Conservation (phyloP, 2,329 filamentous ascomycete species). For the Verticillium klebahnii region DNA sequence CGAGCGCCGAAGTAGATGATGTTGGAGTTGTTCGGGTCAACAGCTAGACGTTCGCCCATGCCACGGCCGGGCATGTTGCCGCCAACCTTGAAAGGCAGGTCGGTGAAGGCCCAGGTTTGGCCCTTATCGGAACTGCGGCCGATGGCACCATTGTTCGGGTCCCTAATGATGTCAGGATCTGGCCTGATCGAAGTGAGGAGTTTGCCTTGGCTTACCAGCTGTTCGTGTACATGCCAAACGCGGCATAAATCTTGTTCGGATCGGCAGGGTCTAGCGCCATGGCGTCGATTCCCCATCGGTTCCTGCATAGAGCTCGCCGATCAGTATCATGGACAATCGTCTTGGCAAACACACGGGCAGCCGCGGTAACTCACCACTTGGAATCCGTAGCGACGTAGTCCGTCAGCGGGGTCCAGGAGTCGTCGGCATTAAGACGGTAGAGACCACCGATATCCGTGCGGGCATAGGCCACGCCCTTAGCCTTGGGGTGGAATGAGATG, state of each 20-base stretch:
- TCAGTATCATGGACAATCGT: background rate
- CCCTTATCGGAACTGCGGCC: constrained; percentile 50
- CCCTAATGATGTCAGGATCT: constrained; percentile 21
- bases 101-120: constrained; percentile 42
- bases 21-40: constrained; percentile 52
- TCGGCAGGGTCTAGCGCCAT: constrained; percentile 51
- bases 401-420: constrained; percentile 50
- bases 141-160: constrained; percentile 51
- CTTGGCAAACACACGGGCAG: background rate
- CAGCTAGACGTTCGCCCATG: constrained; percentile 52
- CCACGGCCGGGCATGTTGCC: constrained; percentile 60
- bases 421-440: constrained; percentile 49
- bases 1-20: constrained; percentile 55
- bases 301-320: constrained; percentile 26
- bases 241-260: constrained; percentile 46
- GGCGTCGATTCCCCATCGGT: constrained; percentile 53
- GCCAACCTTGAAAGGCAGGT: constrained; percentile 54
- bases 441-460: constrained; percentile 54
- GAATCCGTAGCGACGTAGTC: constrained; percentile 37
- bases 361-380: constrained; percentile 32
- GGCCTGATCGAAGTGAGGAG: background rate
- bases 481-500: constrained; percentile 51
- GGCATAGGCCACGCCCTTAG: constrained; percentile 47
- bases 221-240: constrained; percentile 56
- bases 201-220: constrained; percentile 33